phyloP scores from a whole-genome alignment of 257 asterid genomes.

The Thymus quinquecostatus region DNA sequence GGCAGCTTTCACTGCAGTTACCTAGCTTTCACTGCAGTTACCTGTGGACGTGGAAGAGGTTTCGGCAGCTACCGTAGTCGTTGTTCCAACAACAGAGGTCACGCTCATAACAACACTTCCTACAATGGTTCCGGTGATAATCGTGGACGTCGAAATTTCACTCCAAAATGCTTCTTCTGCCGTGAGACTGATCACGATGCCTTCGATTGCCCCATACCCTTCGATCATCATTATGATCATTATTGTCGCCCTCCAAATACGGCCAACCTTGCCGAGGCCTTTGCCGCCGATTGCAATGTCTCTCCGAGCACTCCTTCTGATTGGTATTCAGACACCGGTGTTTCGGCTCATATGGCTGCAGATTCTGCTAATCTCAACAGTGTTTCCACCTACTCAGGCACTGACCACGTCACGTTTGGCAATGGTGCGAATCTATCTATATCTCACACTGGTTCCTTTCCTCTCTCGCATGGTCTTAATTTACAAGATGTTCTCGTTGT shows the following conservation, averaged over 20 bases:
- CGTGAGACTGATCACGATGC: background rate
- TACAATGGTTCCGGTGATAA: background rate
- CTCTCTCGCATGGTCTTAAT: too few species aligned
- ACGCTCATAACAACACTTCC: background rate
- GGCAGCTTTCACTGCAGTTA: background rate
- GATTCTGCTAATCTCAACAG: too few species aligned
- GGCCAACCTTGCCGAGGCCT: background rate
- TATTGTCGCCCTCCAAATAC: background rate
- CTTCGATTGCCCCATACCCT: background rate
- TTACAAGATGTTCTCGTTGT: too few species aligned
- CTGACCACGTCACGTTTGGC: too few species aligned
- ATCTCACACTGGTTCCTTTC: too few species aligned
- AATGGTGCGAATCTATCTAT: too few species aligned
- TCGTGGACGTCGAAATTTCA: background rate
- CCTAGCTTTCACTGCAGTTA: too few species aligned
- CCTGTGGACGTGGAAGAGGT: background rate
- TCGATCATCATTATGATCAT: background rate
- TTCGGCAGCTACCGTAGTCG: background rate
- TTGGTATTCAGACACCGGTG: constrained; percentile 3
- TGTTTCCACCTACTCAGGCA: too few species aligned
- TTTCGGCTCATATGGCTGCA: too few species aligned
- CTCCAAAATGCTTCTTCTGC: background rate
- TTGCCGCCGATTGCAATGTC: too few species aligned
- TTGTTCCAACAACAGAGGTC: background rate
- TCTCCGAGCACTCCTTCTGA: too few species aligned